Evolutionary conservation across 1,284 basidiomycete genomes (phyloP), one percentile per base, ranked within the genome.

Genomic region (Porodaedalea pini): DNA sequence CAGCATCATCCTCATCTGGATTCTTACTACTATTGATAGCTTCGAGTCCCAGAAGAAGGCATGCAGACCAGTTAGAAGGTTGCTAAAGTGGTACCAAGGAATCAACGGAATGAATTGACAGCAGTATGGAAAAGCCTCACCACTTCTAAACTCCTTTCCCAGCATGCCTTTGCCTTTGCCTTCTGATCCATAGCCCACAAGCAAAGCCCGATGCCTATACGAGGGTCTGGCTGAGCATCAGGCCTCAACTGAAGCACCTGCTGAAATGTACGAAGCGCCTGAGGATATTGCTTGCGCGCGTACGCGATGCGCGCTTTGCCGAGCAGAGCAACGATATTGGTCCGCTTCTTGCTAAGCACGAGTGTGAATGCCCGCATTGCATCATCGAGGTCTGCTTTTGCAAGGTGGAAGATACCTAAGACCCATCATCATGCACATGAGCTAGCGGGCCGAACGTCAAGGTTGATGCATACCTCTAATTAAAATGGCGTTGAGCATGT

Each of bases 201-300:
- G 70, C 94, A 96, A 6, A 97, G 74, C 7, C 95, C 95, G 37
- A 98, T 92, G 15, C 94, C 94, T 62, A 97, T 90, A 13, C 94
- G 81, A 29, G 94, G 94, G 69, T 98, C 94, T 0, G 94, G 95
- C 21, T 79, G 74, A 71, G 89, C 90, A 11, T 79, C 72, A 0
- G 94, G 93, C 53, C 84, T 85, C 44, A 91, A 78, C 43, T 80
- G 75, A 13, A 98, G 78, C 11, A 94, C 85, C 56, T 86, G 83
- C 69, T 96, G 94, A 70, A 96, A 97, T 2, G 86, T 69, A 62
- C 86, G 84, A 17, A 97, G 78, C 0, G 94, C 86, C 49, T 86
- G 84, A n/a, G 82, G 76, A 65, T 84, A 91, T 61, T 88, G 83
- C 48, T 90, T 79, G 60, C 85, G 79, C 15, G 88, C 83, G 67